Evolutionary conservation across 176 grass and related monocot species (phyloP).

Genomic region (Pontederia crassipes): DNA sequence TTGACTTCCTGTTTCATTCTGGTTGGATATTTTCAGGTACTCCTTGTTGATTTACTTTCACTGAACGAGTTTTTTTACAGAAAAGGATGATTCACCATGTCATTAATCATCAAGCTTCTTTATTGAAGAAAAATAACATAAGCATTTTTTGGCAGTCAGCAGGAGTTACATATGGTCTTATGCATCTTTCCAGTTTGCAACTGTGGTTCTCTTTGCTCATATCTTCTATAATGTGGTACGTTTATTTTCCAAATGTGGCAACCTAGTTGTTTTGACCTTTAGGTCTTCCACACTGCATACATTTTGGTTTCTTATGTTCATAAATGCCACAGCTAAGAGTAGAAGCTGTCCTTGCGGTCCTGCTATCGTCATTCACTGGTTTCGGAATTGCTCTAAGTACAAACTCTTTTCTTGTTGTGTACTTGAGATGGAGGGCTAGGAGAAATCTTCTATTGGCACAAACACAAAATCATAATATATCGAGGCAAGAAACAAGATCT

Average conservation of each 20-base stretch:
- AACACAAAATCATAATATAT: constrained; percentile 13
- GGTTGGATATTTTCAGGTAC: no score
- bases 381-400: constrained; percentile 91
- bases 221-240: constrained; percentile 90
- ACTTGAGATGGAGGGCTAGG: constrained; percentile 67
- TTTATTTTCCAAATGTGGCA: not conserved
- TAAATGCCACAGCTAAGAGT: constrained; percentile 53
- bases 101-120: not conserved
- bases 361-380: constrained; percentile 85
- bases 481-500: constrained; percentile 20
- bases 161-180: constrained; percentile 89
- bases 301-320: constrained; percentile 12
- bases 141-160: constrained; percentile 34
- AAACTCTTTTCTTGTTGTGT: constrained; percentile 68
- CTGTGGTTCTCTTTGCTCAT: constrained; percentile 92
- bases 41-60: no score
- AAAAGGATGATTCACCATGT: no score
- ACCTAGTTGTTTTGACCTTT: constrained; percentile 1
- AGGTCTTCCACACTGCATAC: constrained; percentile 2
- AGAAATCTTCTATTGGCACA: constrained; percentile 33
- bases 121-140: not conserved
- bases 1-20: no score
- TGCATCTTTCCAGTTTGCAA: constrained; percentile 93
- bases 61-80: no score
- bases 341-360: constrained; percentile 53